Conservation (phyloP, 2,329 filamentous ascomycete genomes). For the Colletotrichum chrysophilum region DNA sequence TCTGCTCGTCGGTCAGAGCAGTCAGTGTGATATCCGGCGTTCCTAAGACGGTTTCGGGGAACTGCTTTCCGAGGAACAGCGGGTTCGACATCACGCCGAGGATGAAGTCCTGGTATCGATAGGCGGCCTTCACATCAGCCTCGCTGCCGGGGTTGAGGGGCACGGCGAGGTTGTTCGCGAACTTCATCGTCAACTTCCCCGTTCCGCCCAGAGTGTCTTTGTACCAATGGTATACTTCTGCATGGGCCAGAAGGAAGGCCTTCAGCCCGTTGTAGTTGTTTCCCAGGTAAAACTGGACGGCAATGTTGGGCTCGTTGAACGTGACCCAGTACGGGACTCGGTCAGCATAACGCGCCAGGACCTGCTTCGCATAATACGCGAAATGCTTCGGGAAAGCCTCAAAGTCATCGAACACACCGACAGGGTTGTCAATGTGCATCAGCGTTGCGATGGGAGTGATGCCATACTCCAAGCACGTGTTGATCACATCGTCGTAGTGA, state of each 20-base stretch:
- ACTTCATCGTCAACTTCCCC: conserved; percentile 53
- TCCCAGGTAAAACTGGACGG: conserved; percentile 38
- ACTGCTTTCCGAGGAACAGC: conserved; percentile 55
- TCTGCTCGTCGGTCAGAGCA: conserved; percentile 48
- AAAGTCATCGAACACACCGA: conserved; percentile 37
- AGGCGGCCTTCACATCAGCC: conserved; percentile 47
- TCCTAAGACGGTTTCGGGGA: conserved; percentile 48
- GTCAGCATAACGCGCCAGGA: conserved; percentile 55
- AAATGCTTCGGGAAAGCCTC: conserved; percentile 48
- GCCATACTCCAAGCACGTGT: conserved; percentile 52
- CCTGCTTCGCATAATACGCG: conserved; percentile 57
- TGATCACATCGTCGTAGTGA: conserved; percentile 60
- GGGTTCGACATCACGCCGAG: conserved; percentile 58
- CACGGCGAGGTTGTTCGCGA: conserved; percentile 54
- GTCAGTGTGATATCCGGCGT: conserved; percentile 49
- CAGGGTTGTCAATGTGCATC: conserved; percentile 48
- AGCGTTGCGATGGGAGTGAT: conserved; percentile 54
- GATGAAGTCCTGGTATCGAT: conserved; percentile 52
- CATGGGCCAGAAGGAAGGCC: conserved; percentile 52
- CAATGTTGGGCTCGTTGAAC: conserved; percentile 56
- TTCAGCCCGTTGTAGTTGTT: conserved; percentile 32
- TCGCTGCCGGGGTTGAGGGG: conserved; percentile 39
- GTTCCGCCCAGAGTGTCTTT: conserved; percentile 54
- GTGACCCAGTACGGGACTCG: conserved; percentile 58
- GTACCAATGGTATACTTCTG: conserved; percentile 54